phyloP scores from a whole-genome alignment of 805 yeast species.

The Kazachstania martiniae region DNA sequence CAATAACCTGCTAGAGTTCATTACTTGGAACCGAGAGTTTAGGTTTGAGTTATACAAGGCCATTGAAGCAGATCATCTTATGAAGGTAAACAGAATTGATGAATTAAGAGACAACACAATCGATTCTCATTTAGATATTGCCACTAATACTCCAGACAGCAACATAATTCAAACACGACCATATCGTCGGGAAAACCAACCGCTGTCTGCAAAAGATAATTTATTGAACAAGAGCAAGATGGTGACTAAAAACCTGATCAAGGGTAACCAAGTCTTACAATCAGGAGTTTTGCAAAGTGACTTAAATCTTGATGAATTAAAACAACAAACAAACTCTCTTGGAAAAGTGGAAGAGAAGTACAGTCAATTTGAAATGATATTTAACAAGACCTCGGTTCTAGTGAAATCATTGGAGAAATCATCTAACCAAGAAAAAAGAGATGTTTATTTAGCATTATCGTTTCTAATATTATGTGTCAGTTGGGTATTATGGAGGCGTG shows the following conservation, averaged over 20 bases:
- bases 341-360: constrained; percentile 24
- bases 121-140: constrained; percentile 2
- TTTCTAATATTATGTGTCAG: constrained; percentile 20
- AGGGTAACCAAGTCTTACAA: constrained; percentile 25
- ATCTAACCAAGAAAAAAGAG: constrained; percentile 26
- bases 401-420: constrained; percentile 24
- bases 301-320: constrained; percentile 25
- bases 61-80: constrained; percentile 3
- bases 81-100: constrained; percentile 7
- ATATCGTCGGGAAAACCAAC: too few species aligned
- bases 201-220: constrained; percentile 16
- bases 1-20: constrained; percentile 5
- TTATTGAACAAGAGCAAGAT: constrained; percentile 19
- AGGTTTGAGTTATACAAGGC: constrained; percentile 4
- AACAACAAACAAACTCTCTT: constrained; percentile 23
- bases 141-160: neutral
- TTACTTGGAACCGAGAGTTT: constrained; percentile 17
- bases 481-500: constrained; percentile 29
- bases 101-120: constrained; percentile 13
- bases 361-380: constrained; percentile 19
- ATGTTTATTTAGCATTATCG: constrained; percentile 23
- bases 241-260: constrained; percentile 23
- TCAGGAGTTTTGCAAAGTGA: constrained; percentile 27
- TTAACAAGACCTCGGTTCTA: constrained; percentile 21
- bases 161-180: too few species aligned